Percentiles rank a stretch among this genome's conserved stretches.
Conservation (phyloP, 169 alveolate genomes). For the Neospora caninum region DNA sequence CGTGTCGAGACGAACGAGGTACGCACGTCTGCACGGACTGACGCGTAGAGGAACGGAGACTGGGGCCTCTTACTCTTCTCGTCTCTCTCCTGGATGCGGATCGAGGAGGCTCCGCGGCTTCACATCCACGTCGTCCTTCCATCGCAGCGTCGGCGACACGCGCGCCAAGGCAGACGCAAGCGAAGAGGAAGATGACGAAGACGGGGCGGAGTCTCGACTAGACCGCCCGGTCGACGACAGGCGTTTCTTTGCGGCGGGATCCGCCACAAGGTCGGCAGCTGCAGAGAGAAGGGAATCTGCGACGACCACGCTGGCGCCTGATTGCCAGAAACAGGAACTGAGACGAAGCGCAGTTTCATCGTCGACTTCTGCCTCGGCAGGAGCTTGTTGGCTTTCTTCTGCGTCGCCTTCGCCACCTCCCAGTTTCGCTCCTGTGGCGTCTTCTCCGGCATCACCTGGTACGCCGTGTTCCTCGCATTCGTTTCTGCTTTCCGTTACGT, state of each 20-base stretch:
- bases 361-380: background rate
- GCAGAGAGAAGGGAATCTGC: background rate
- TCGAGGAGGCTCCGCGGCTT: slow-evolving; percentile 4
- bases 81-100: background rate
- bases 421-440: background rate
- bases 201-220: too few relatives aligned
- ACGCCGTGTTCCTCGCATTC: background rate
- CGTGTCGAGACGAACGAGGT: too few relatives aligned
- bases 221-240: background rate
- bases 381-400: background rate
- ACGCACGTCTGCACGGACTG: too few relatives aligned
- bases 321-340: background rate
- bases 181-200: background rate
- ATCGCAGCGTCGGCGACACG: background rate
- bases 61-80: background rate
- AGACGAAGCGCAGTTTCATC: background rate
- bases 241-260: background rate
- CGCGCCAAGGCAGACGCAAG: background rate
- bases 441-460: background rate
- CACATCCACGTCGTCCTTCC: background rate
- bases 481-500: background rate
- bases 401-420: background rate
- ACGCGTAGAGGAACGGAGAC: too few relatives aligned
- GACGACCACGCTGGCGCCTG: background rate
- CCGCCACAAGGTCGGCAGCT: background rate